Evolutionary conservation across 2,329 filamentous ascomycete species (phyloP).

Genomic region (Helotiales sp.): DNA sequence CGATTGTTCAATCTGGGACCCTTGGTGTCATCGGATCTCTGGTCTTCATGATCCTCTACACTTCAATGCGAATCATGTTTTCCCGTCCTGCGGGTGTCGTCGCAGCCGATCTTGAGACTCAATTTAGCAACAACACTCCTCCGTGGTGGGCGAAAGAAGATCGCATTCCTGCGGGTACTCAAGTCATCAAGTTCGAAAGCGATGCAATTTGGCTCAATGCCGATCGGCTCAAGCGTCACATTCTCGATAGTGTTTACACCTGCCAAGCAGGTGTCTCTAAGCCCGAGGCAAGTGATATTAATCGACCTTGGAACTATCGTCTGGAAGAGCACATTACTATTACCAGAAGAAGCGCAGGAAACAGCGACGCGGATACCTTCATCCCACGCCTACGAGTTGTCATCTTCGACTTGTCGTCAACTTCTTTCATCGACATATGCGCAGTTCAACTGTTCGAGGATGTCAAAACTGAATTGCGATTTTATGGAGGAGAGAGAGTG

Average conservation of each 20-base stretch:
- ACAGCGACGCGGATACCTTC: slow-evolving; percentile 18
- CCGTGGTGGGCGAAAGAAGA: slow-evolving; percentile 24
- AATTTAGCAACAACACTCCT: slow-evolving; percentile 18
- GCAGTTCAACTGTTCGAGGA: slow-evolving; percentile 26
- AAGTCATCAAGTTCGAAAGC: slow-evolving; percentile 27
- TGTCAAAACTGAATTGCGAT: slow-evolving; percentile 22
- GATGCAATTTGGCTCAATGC: slow-evolving; percentile 31
- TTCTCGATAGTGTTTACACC: slow-evolving; percentile 26
- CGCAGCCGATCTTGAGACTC: slow-evolving; percentile 26
- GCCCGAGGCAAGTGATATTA: neutral
- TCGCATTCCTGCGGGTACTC: slow-evolving; percentile 26
- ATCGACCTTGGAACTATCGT: slow-evolving; percentile 25
- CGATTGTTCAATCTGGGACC: slow-evolving; percentile 64
- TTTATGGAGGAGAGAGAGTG: slow-evolving; percentile 26
- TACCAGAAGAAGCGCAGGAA: slow-evolving; percentile 20
- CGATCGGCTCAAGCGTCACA: slow-evolving; percentile 25
- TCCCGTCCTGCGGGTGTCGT: slow-evolving; percentile 19
- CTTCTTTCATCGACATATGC: slow-evolving; percentile 29
- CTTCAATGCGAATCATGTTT: slow-evolving; percentile 31
- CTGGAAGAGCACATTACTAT: slow-evolving; percentile 24
- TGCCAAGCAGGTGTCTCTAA: slow-evolving; percentile 21
- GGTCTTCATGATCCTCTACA: slow-evolving; percentile 28
- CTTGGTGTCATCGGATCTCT: slow-evolving; percentile 48
- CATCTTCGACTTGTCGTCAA: slow-evolving; percentile 28
- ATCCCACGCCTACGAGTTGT: slow-evolving; percentile 25